Evolutionary conservation across 352 stramenopile genomes (phyloP).

Genomic region (Paralagenidium karlingii): DNA sequence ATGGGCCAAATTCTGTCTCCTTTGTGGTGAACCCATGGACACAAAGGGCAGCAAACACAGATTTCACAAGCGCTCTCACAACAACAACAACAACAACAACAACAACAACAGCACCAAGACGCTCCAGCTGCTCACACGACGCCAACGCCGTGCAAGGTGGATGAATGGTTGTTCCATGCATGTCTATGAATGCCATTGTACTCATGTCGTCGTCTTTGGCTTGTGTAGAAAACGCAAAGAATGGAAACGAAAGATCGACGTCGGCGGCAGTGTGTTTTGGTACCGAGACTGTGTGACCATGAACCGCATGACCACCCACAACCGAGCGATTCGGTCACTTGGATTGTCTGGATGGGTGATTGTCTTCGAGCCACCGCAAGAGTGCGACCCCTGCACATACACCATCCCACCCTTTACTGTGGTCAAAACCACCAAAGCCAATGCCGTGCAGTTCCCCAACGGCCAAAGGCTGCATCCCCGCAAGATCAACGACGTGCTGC

Average conservation of each 20-base stretch:
- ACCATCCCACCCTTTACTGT: too few relatives aligned
- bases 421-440: constrained; percentile 50
- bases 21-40: constrained; percentile 15
- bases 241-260: constrained; percentile 49
- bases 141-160: constrained; percentile 4
- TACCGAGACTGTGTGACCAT: constrained; percentile 20
- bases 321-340: too few relatives aligned
- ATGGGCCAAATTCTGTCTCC: constrained; percentile 20
- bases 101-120: constrained; percentile 3
- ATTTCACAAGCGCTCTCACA: constrained; percentile 5
- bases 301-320: too few relatives aligned
- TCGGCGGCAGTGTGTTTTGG: constrained; percentile 46
- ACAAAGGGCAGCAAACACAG: neutral
- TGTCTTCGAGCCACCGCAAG: too few relatives aligned
- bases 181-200: too few relatives aligned
- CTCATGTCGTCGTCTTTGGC: too few relatives aligned
- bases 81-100: constrained; percentile 7
- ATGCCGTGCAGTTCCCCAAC: constrained; percentile 58
- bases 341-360: too few relatives aligned
- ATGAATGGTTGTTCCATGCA: too few relatives aligned
- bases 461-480: constrained; percentile 56
- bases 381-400: too few relatives aligned
- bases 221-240: constrained; percentile 45
- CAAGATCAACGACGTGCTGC: constrained; percentile 61
- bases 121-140: constrained; percentile 4